Evolutionary conservation across 1,284 basidiomycete species (phyloP), one percentile per base, ranked within the genome.

Genomic region (Boletus mariae): DNA sequence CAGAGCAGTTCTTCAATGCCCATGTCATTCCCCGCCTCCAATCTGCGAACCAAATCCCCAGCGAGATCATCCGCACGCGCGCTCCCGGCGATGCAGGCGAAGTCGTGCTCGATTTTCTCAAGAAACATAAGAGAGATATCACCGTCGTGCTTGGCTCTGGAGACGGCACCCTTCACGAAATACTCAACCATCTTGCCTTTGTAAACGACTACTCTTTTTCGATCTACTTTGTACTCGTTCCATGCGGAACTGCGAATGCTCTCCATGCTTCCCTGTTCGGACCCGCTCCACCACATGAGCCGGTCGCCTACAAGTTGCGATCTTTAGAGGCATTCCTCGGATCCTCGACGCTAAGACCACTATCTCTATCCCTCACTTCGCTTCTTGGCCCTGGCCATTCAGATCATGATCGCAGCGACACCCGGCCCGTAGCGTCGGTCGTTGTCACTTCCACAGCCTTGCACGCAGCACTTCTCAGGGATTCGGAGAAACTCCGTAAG

Each of bases 181-280:
- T 94, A 51, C 76, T 93, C 61, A 87, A 89, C 56, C 74, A 77
- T 6, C 64, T 90, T 31, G 71, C 77, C 50, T 64, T 62, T 29
- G 62, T 63, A 12, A 58, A 64, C 15, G 66, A 74, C 60, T 49
- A 57, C 9, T 51, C 58, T 45, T 51, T 57, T 43, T 42, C 60
- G 40, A 56, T 82, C 44, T 63, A 67, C 31, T 70, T 87, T 52
- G 80, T 74, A 10, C 74, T 89, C 32, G 74, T 90, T 13, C 94
- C 94, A 3, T 83, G 83, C 41, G 95, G 95, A 10, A 98, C 94
- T n/a, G 94, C 93, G 17, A 98, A 98, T 65, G 95, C 95, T 0
- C 75, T 97, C n/a, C 94, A 88, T 67, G 79, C 79, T 50, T 87
- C 77, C 44, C 69, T 84, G 43, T 88, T 83, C 60, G 79, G 75